Percentiles rank a stretch among this genome's conserved stretches.
These are phyloP conservation scores for Cryphonectria naterciae DNA, from an alignment of 2,329 filamentous ascomycete species.

Conservation along the genomic window DNA sequence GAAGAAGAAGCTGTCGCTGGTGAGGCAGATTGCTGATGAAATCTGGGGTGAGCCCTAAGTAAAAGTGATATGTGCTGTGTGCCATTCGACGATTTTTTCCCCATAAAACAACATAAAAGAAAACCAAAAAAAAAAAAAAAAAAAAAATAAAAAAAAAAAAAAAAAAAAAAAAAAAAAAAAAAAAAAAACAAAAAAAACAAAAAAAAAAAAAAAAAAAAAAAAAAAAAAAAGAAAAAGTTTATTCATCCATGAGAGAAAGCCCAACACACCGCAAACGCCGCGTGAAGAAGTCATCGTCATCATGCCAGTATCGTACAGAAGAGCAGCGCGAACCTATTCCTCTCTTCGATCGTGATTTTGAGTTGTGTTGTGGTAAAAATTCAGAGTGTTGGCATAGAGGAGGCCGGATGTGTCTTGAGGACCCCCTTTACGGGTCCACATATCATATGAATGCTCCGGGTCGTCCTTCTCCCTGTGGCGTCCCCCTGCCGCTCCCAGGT, in stretches of 20 bases:
- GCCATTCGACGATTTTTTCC: no score
- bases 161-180: background rate
- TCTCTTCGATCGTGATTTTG: background rate
- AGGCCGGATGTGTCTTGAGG: background rate
- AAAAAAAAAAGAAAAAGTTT: background rate
- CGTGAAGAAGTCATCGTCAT: slow-evolving; percentile 7
- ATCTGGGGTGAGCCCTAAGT: slow-evolving; percentile 62
- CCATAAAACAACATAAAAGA: no score
- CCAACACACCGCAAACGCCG: slow-evolving; percentile 10
- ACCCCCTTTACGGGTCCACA: background rate
- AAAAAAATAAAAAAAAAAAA: no score
- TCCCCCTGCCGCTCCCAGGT: slow-evolving; percentile 17
- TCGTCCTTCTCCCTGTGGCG: slow-evolving; percentile 6
- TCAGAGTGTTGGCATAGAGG: background rate
- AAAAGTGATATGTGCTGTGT: slow-evolving; percentile 46
- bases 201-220: background rate
- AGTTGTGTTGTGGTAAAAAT: background rate
- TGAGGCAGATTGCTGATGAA: slow-evolving; percentile 72
- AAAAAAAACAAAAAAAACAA: background rate
- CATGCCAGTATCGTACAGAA: slow-evolving; percentile 11
- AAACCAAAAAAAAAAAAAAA: no score
- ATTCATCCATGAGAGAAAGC: background rate
- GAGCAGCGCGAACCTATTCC: background rate
- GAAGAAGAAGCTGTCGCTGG: slow-evolving; percentile 72
- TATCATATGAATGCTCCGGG: slow-evolving; percentile 8